Conservation (phyloP, 768 basidiomycete genomes). For the Kwoniella botswanensis region DNA sequence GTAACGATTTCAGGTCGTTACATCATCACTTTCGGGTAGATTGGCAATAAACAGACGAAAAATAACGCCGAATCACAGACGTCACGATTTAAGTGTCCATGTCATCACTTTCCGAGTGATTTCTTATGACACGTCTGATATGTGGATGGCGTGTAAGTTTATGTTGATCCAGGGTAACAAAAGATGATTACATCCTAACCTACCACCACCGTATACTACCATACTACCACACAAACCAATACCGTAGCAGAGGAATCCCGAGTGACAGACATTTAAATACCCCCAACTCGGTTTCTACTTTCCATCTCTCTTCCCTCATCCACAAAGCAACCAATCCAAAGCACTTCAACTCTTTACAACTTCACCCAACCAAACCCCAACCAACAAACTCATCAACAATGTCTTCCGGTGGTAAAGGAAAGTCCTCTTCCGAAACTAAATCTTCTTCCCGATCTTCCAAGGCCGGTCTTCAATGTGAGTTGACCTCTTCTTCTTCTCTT, state of each 20-base stretch:
- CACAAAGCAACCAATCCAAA: no score
- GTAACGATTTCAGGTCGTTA: conserved; percentile 19
- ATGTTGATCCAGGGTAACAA: not conserved
- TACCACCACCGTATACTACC: not conserved
- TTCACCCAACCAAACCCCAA: conserved; percentile 20
- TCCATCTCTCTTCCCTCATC: no score
- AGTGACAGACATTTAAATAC: not conserved
- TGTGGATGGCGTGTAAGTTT: conserved; percentile 5
- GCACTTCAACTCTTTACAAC: no score
- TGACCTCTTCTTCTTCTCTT: conserved; percentile 36
- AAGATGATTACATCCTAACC: not conserved
- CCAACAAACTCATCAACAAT: conserved; percentile 44
- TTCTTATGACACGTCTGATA: not conserved
- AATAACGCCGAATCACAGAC: conserved; percentile 23
- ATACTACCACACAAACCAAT: no score
- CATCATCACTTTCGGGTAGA: conserved; percentile 12
- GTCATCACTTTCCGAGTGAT: conserved; percentile 15
- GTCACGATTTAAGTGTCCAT: conserved; percentile 18
- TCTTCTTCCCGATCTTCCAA: conserved; percentile 71
- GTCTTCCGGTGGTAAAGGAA: conserved; percentile 60
- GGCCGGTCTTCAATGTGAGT: conserved; percentile 60
- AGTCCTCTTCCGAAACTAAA: conserved; percentile 63
- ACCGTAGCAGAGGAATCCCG: no score
- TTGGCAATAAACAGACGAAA: not conserved
- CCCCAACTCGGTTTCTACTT: not conserved